These are phyloP conservation scores for Ceratobasidium sp. DNA, from an alignment of 1,284 basidiomycete genomes.

Conservation along the genomic window DNA sequence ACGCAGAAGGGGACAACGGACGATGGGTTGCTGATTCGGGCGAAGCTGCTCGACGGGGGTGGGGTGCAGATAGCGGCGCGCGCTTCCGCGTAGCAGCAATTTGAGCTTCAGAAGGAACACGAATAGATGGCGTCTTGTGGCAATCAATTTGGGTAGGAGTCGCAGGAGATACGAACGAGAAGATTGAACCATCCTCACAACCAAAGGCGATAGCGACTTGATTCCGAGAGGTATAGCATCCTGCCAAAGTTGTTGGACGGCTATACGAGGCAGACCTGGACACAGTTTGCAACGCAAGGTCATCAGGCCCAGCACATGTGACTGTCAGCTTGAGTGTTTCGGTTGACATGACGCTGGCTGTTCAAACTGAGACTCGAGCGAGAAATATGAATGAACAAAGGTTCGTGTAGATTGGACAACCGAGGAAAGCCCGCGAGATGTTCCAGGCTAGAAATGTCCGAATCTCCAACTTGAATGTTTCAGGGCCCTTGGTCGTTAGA, in stretches of 20 bases:
- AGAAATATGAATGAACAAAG: neutral
- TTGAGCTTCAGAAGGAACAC: conserved; percentile 27
- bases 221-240: conserved; percentile 39
- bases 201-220: conserved; percentile 52
- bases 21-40: conserved; percentile 28
- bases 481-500: neutral
- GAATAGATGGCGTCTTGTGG: conserved; percentile 30
- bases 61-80: conserved; percentile 35
- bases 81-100: conserved; percentile 16
- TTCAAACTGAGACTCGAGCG: neutral
- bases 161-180: conserved; percentile 50
- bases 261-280: conserved; percentile 29
- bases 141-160: neutral
- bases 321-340: conserved; percentile 27
- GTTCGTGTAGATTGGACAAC: neutral
- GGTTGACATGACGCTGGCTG: conserved; percentile 11
- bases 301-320: conserved; percentile 26
- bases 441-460: neutral
- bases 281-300: conserved; percentile 1
- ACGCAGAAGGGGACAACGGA: conserved; percentile 35
- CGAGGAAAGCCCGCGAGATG: neutral
- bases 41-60: conserved; percentile 25
- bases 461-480: neutral
- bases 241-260: conserved; percentile 19
- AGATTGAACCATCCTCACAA: conserved; percentile 57